phyloP scores from a whole-genome alignment of 2,329 filamentous ascomycete species.

The Fusarium goolgardi region DNA sequence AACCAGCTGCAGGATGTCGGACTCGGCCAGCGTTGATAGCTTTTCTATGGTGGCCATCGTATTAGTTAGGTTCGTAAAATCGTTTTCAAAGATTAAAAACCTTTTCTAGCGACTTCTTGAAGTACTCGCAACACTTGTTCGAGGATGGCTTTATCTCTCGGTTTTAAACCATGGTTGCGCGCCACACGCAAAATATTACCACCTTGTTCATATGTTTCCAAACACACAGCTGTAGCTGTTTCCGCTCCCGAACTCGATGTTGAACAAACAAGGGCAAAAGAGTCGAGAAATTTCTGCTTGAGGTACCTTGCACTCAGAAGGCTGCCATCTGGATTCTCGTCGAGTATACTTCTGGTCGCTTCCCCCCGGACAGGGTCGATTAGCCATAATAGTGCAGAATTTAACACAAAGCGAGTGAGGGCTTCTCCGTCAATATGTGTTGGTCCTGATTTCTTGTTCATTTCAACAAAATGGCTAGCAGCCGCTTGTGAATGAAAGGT shows the following conservation, averaged over 20 bases:
- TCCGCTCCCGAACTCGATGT: slow-evolving; percentile 37
- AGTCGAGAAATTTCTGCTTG: slow-evolving; percentile 50
- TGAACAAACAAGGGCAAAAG: slow-evolving; percentile 50
- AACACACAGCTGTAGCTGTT: slow-evolving; percentile 49
- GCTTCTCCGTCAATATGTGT: no score
- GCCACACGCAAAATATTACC: slow-evolving; percentile 34
- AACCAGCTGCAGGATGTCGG: slow-evolving; percentile 9
- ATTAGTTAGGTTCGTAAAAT: neutral
- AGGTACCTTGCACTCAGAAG: slow-evolving; percentile 16
- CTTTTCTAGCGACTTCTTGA: neutral
- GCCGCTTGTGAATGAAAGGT: no score
- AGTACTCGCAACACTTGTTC: slow-evolving; percentile 11
- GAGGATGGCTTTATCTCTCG: neutral
- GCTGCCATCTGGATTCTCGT: slow-evolving; percentile 1
- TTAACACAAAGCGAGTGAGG: slow-evolving; percentile 10
- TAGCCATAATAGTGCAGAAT: slow-evolving; percentile 2
- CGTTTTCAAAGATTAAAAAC: neutral
- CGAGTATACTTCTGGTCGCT: slow-evolving; percentile 9
- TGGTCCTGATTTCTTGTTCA: no score
- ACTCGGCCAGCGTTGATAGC: slow-evolving; percentile 17
- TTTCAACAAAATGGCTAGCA: no score
- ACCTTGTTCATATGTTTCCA: slow-evolving; percentile 39
- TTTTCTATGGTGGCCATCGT: neutral
- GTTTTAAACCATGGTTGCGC: slow-evolving; percentile 43
- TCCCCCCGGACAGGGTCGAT: slow-evolving; percentile 22